Evolutionary conservation across 805 yeast species (phyloP).

Genomic region (Ogataea allantospora): DNA sequence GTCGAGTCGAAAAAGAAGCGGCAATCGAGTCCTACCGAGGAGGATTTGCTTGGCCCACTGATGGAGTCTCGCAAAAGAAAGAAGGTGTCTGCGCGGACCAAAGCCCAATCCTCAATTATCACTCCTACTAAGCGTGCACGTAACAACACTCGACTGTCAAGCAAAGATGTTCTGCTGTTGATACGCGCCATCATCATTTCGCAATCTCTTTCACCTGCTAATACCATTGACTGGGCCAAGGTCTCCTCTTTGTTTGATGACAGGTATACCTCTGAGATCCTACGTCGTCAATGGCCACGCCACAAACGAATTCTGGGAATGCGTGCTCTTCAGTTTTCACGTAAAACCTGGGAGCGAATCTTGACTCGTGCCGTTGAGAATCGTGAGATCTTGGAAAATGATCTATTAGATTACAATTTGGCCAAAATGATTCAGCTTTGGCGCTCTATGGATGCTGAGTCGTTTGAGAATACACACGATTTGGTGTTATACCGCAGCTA

Average conservation of each 20-base stretch:
- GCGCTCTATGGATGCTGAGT: slow-evolving; percentile 45
- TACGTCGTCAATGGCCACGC: slow-evolving; percentile 69
- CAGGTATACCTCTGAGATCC: slow-evolving; percentile 39
- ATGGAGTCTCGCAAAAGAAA: slow-evolving; percentile 33
- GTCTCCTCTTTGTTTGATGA: slow-evolving; percentile 51
- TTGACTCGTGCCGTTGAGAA: slow-evolving; percentile 57
- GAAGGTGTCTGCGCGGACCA: slow-evolving; percentile 20
- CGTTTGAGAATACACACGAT: slow-evolving; percentile 31
- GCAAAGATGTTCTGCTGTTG: slow-evolving; percentile 50
- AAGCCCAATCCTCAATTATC: slow-evolving; percentile 8
- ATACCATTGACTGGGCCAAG: slow-evolving; percentile 61
- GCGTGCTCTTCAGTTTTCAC: slow-evolving; percentile 52
- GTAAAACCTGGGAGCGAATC: slow-evolving; percentile 63
- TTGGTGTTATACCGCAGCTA: slow-evolving; percentile 35
- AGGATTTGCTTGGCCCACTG: slow-evolving; percentile 28
- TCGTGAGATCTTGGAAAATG: slow-evolving; percentile 48
- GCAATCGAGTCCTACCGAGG: slow-evolving; percentile 7
- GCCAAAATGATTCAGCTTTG: slow-evolving; percentile 58
- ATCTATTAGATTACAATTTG: slow-evolving; percentile 51
- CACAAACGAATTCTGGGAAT: slow-evolving; percentile 58
- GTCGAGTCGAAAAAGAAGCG: slow-evolving; percentile 9
- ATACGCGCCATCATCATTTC: slow-evolving; percentile 67
- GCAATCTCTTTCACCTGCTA: slow-evolving; percentile 52
- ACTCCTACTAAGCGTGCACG: slow-evolving; percentile 21
- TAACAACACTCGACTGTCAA: slow-evolving; percentile 23